These are phyloP conservation scores for Talaromyces verruculosus DNA, from an alignment of 2,329 filamentous ascomycete species.

Conservation along the genomic window DNA sequence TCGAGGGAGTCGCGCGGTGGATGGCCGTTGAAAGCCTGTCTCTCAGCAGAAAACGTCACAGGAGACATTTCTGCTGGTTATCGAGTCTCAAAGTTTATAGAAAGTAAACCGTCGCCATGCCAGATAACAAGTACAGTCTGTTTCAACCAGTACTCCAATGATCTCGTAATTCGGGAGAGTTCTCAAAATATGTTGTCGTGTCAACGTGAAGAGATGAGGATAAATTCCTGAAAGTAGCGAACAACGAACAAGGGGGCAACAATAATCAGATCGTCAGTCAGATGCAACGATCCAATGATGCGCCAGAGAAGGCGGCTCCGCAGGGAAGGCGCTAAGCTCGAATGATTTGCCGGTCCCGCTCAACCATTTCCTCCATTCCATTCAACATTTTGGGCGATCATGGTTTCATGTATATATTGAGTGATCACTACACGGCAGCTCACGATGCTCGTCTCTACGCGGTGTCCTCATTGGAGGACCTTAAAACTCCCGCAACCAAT, in stretches of 20 bases:
- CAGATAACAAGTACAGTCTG: slow-evolving; percentile 2
- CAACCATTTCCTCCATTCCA: background rate
- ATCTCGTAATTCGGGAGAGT: background rate
- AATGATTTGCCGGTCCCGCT: slow-evolving; percentile 1
- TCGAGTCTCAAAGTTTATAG: slow-evolving; percentile 12
- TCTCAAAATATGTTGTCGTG: background rate
- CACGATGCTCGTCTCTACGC: slow-evolving; percentile 24
- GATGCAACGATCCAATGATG: slow-evolving; percentile 2
- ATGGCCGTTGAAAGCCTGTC: slow-evolving; percentile 31
- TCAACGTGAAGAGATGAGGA: background rate
- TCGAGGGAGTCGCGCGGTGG: slow-evolving; percentile 86
- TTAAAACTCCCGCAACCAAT: slow-evolving; percentile 8
- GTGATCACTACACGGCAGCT: background rate
- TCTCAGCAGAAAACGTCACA: slow-evolving; percentile 33
- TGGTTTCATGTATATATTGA: slow-evolving; percentile 7
- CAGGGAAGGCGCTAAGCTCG: slow-evolving; percentile 6
- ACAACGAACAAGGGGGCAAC: slow-evolving; percentile 1
- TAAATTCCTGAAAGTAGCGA: background rate
- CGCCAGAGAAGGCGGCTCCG: background rate
- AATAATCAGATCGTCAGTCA: background rate
- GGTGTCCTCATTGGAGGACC: slow-evolving; percentile 24
- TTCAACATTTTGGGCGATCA: background rate
- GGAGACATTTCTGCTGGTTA: slow-evolving; percentile 33
- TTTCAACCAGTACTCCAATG: background rate
- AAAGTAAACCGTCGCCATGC: slow-evolving; percentile 21